A percentile compares a stretch with the other conserved stretches of the same genome.
Conservation (phyloP, 257 asterid species). For the Plantago major region DNA sequence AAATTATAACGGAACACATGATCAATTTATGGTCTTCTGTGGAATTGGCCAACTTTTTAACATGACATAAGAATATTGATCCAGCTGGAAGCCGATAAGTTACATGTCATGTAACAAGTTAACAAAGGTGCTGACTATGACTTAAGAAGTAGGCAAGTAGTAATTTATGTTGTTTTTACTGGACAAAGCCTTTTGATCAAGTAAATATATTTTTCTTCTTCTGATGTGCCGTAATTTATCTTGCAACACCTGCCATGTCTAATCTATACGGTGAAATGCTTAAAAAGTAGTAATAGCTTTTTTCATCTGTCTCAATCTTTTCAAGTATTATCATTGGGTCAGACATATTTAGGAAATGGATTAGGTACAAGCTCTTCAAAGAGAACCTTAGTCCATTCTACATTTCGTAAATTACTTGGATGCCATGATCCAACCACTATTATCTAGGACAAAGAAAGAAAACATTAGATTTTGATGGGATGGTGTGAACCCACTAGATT, state of each 20-base stretch:
- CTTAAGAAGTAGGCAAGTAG: background rate
- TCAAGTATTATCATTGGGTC: background rate
- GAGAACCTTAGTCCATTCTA: slow-evolving; percentile 3
- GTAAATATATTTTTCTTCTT: too few species aligned
- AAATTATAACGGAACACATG: too few species aligned
- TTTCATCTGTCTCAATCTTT: background rate
- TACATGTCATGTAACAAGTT: too few species aligned
- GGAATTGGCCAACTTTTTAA: background rate
- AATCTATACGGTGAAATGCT: too few species aligned
- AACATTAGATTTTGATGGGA: slow-evolving; percentile 12
- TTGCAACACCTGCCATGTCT: too few species aligned
- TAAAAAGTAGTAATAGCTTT: too few species aligned
- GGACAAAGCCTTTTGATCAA: background rate
- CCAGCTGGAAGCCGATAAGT: background rate
- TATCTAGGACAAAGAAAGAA: background rate
- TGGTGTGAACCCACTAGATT: slow-evolving; percentile 20
- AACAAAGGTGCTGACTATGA: background rate
- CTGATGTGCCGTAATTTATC: too few species aligned
- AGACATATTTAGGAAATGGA: background rate
- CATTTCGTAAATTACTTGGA: slow-evolving; percentile 28
- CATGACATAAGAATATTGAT: background rate
- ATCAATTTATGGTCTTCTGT: too few species aligned
- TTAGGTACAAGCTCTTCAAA: slow-evolving; percentile 4
- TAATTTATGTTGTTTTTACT: background rate
- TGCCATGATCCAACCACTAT: slow-evolving; percentile 19